Conservation (phyloP, 176 grass and related monocot genomes). For the Urochloa ruziziensis region DNA sequence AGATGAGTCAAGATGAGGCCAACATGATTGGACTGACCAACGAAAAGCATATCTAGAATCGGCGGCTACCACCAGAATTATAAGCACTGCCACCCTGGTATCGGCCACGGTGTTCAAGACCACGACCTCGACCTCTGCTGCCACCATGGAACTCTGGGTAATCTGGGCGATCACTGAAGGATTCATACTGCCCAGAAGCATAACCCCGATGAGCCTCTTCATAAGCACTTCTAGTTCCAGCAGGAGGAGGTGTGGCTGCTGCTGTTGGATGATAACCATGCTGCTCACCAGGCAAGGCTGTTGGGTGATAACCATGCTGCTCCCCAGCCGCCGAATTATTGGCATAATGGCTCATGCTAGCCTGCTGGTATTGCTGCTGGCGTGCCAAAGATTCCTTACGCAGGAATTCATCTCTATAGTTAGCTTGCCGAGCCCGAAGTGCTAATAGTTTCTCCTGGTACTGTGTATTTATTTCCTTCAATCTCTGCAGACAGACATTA, state of each 20-base stretch:
- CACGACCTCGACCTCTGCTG: constrained; percentile 49
- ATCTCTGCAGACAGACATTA: constrained; percentile 60
- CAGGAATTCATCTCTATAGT: constrained; percentile 75
- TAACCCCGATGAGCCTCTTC: constrained; percentile 54
- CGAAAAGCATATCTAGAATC: constrained; percentile 44
- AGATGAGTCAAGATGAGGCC: background rate
- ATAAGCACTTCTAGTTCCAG: constrained; percentile 38
- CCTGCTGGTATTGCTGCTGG: constrained; percentile 86
- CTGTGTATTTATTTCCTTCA: constrained; percentile 77
- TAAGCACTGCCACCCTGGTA: constrained; percentile 78
- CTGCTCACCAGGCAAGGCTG: constrained; percentile 21
- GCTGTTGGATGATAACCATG: constrained; percentile 45
- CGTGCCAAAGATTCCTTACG: constrained; percentile 70
- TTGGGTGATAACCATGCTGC: constrained; percentile 44
- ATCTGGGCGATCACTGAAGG: constrained; percentile 42
- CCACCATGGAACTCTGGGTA: constrained; percentile 49
- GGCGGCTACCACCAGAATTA: constrained; percentile 61
- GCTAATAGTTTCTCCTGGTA: constrained; percentile 77
- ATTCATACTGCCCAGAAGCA: constrained; percentile 47
- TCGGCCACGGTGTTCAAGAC: constrained; percentile 44
- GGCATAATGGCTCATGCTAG: constrained; percentile 50
- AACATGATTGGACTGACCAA: background rate
- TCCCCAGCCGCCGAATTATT: constrained; percentile 35
- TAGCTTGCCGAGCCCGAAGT: constrained; percentile 61
- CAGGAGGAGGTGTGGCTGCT: constrained; percentile 3